Evolutionary conservation across 208 protist genomes (phyloP).

Genomic region (Leishmania braziliensis): DNA sequence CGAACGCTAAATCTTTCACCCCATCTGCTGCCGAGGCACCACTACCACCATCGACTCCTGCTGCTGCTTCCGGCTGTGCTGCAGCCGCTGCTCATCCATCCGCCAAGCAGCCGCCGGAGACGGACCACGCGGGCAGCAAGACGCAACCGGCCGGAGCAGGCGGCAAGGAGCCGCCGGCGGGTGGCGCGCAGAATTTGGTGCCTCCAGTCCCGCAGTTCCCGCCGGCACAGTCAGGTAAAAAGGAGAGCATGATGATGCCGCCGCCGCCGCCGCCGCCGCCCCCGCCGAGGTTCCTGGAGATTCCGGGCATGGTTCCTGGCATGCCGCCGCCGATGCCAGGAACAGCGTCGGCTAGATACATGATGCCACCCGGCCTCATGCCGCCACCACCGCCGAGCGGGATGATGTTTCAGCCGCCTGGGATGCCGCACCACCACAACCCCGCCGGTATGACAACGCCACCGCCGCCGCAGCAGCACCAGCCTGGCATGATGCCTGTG

Average conservation of each 20-base stretch:
- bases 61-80: neutral
- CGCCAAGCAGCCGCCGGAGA: neutral
- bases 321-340: conserved; percentile 12
- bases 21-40: conserved; percentile 13
- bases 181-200: neutral
- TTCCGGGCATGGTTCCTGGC: conserved; percentile 22
- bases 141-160: neutral
- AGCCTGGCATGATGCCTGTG: conserved; percentile 25
- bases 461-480: neutral
- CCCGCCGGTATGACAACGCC: neutral
- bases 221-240: neutral
- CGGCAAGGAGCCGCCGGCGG: neutral
- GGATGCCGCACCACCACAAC: conserved; percentile 4
- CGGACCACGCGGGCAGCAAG: neutral
- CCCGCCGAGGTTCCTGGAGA: conserved; percentile 22
- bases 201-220: neutral
- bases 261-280: conserved; percentile 7
- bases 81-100: neutral
- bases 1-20: conserved; percentile 66
- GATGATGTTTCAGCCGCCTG: conserved; percentile 22
- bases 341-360: neutral
- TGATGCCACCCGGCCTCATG: conserved; percentile 34
- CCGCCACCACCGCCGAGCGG: conserved; percentile 23
- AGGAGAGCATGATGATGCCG: conserved; percentile 2
- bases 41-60: neutral